Evolutionary conservation across 1,139 yeast species (phyloP), one percentile per base, ranked within the genome.

Genomic region (Hanseniaspora uvarum): DNA sequence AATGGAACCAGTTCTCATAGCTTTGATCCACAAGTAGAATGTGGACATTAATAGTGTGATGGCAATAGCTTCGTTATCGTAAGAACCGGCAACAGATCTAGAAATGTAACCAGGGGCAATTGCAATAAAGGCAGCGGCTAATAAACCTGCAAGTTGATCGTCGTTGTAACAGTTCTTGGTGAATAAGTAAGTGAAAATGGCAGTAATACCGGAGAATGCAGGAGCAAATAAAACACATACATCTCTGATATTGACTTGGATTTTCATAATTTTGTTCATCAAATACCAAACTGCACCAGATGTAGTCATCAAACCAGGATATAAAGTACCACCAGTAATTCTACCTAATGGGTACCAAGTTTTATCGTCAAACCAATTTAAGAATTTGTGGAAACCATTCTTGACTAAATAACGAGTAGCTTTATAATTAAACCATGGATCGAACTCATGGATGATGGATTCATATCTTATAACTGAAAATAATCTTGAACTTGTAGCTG

Each of bases 331-430:
- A 61, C 99, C 99, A 12, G 98, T 92, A 63, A 94, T 98, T 71
- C 99, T 80, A 19, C 99, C 99, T 59, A 94, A 75, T 21, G 99
- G 99, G 68, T 94, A 94, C 99, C 99, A 94, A 28, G 98, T 92
- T 65, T 96, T 79, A 68, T 92, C 96, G 68, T 94, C 99, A 65
- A 94, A 94, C 98, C 98, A 94, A 68, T 94, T 94, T 67, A 92
- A 76, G 64, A 94, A 94, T 59, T 88, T 92, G 71, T 88, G 84
- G 68, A 80, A 89, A 5, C 94, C 83, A 66, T 88, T 81, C 53
- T 79, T 73, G 19, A 87, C 95, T 60, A 92, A 76, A 69, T 88
- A 87, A 68, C 86, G 86, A 26, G 98, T 86, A 47, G 98, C 98
- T 62, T 98, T 74, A 72, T 80, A 92, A 69, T 92, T 92, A 76